Base-by-base conservation (phyloP, 495 filamentous ascomycete genomes). In the Talaromyces nanjingensis region DNA sequence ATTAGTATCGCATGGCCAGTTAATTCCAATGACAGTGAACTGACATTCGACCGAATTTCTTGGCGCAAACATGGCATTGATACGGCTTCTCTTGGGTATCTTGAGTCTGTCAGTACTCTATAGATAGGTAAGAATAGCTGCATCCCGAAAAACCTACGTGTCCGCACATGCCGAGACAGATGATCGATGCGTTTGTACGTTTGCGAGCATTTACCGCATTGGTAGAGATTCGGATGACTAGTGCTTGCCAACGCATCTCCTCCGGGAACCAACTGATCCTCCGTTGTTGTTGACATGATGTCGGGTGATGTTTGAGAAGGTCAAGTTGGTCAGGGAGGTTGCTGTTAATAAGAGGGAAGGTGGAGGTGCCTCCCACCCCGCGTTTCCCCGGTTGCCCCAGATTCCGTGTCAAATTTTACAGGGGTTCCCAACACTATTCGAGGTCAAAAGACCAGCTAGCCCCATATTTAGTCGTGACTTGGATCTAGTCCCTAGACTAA, bases 51-150 rank as follows among this genome's bases (percentile, higher is more conserved):
- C 81, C 78, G 55, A 85, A 85, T 8, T 76, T 78, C 65, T 85
- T 85, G 42, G 77, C 74, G 64, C 83, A 84, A 12, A 84, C 71
- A 66, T 80, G 65, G 33, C 66, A 74, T 6, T 69, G 54, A 47
- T 84, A 85, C 16, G 82, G 81, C 63, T 84, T 84, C 54, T 83
- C 83, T 27, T 82, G 76, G 0, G 82, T 84, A 65, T 85, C 72
- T 74, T 60, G n/a, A 31, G 11, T 42, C 31, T 3, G n/a, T 24
- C 22, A 24, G 22, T 24, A 24, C 22, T 24, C 22, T 24, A 33
- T 22, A 14, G 8, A 9, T 16, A 11, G 2, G 14, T 12, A 25
- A 39, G 20, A 34, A 37, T 37, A 37, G 5, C 31, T 29, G 20
- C 4, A 6, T 42, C 6, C 6, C 16, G 57, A 60, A 42, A 42